Percentiles rank a stretch among this genome's conserved stretches.
Conservation (phyloP, 176 grass and related monocot genomes). For the Metroxylon sagu region DNA sequence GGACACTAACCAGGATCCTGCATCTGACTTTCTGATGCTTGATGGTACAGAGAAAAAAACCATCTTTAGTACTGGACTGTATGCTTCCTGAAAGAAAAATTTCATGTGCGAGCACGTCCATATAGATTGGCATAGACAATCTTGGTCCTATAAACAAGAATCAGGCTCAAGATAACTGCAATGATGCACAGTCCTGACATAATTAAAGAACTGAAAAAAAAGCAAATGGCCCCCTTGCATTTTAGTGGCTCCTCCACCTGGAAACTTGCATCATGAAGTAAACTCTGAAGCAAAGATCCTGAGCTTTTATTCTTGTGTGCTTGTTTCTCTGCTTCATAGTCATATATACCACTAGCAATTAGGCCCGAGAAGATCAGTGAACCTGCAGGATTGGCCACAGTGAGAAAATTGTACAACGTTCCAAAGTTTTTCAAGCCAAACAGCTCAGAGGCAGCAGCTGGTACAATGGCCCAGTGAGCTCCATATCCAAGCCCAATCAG, state of each 20-base stretch:
- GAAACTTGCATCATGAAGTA: neutral
- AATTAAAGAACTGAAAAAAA: neutral
- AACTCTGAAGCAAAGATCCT: neutral
- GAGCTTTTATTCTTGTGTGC: neutral
- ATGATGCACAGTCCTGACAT: neutral
- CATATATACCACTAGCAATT: constrained; percentile 5
- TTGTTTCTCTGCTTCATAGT: constrained; percentile 1
- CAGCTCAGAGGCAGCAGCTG: constrained; percentile 1
- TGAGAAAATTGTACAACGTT: neutral
- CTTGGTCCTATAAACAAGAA: constrained; percentile 5
- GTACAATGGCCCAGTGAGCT: neutral
- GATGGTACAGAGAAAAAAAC: too few species aligned
- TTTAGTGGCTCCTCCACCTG: neutral
- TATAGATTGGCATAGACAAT: constrained; percentile 1
- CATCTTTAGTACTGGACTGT: too few species aligned
- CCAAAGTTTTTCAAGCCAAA: constrained; percentile 6
- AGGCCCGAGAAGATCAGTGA: neutral
- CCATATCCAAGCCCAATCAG: constrained; percentile 2
- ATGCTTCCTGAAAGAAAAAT: neutral
- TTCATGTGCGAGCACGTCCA: neutral
- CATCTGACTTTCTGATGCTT: too few species aligned
- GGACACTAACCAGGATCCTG: too few species aligned
- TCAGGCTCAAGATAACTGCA: neutral
- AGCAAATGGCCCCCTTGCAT: constrained; percentile 1
- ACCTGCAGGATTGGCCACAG: neutral